Evolutionary conservation across 208 protist genomes (phyloP), one percentile per base, ranked within the genome.

Genomic region (Acanthamoeba healyi): DNA sequence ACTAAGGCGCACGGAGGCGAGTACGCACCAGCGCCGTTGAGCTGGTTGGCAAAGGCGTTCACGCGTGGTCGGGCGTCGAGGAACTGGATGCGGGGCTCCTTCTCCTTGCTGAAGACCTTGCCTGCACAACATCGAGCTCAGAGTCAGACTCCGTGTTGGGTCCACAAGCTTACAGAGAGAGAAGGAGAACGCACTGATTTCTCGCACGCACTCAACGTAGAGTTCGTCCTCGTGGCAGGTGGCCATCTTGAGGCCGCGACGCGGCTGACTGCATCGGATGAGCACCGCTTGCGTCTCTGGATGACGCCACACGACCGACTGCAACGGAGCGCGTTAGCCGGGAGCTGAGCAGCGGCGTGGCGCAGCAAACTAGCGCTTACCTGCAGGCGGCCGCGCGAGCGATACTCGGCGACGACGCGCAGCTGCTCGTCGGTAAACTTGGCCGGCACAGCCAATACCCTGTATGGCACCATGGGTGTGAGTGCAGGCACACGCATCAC

Each of bases 351-450:
- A n/a, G n/a, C n/a, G n/a, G n/a, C n/a, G n/a, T n/a, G n/a, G n/a
- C n/a, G n/a, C n/a, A n/a, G n/a, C n/a, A n/a, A n/a, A n/a, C n/a
- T n/a, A n/a, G 94, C 7, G 98, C 92, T 0, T 0, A 96, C 96
- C 36, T 98, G 98, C 63, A 99, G 95, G 17, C 98, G 95, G 7
- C 96, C 93, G 40, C 96, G 97, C 29, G 97, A 97, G 61, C 98
- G 97, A 77, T 97, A 98, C 46, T 70, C 32, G 92, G 97, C 96
- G 26, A 95, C 96, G 2, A 77, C 93, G 42, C 94, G 46, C 58
- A 98, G 79, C 87, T 97, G 56, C 40, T 94, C 95, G 29, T 96
- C 95, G 17, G 94, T 95, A 10, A 98, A 95, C 0, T 74, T 79
- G 22, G 72, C 95, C 0, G 98, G 98, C 77, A 96, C 94, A 3